Percentiles rank a stretch among this genome's conserved stretches.
Evolutionary conservation across 2,329 filamentous ascomycete genomes (phyloP).

Genomic region (Aspergillus carbonarius): DNA sequence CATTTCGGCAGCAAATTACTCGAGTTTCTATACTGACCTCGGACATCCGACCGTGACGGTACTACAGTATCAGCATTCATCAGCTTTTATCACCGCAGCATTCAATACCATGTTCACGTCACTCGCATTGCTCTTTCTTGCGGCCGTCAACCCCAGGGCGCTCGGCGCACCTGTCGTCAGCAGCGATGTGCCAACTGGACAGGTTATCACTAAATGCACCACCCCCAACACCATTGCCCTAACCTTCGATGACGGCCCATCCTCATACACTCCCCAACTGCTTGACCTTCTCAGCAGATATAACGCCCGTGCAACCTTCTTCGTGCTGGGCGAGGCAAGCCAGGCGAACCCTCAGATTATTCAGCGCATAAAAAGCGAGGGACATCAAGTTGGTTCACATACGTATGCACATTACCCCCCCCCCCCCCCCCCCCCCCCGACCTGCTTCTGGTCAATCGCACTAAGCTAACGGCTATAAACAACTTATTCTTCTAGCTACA

Average conservation of each 20-base stretch:
- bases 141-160: not conserved
- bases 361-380: constrained; percentile 32
- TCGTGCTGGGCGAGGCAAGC: constrained; percentile 50
- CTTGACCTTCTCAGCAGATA: constrained; percentile 58
- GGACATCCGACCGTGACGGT: not conserved
- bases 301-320: constrained; percentile 63
- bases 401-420: constrained; percentile 30
- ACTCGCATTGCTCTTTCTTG: not conserved
- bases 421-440: too few relatives aligned
- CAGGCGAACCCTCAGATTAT: constrained; percentile 26
- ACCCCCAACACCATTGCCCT: constrained; percentile 59
- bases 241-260: constrained; percentile 66
- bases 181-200: constrained; percentile 39
- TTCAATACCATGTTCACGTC: not conserved
- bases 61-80: not conserved
- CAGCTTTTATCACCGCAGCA: not conserved
- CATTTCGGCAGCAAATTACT: not conserved
- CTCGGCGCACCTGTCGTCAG: not conserved
- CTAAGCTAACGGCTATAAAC: not conserved
- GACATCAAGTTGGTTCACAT: constrained; percentile 50
- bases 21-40: not conserved
- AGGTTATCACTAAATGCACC: constrained; percentile 40
- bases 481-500: constrained; percentile 29
- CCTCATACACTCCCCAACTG: constrained; percentile 56
- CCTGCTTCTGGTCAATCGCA: not conserved